Evolutionary conservation across 306 rosid genomes (phyloP).

Genomic region (Phaseolus lunatus): DNA sequence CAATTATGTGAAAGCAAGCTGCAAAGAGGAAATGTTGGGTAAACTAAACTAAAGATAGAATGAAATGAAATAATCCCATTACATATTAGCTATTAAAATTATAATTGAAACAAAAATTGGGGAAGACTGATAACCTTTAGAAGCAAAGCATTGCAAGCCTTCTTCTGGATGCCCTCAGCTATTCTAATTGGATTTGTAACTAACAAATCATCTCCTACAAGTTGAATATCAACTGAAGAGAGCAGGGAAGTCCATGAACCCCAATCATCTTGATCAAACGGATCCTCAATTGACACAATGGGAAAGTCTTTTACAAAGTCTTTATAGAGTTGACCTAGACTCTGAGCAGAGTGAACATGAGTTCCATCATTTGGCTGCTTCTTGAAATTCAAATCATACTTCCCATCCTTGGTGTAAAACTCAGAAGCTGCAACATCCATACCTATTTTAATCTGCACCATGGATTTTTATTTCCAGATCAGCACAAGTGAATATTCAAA

Average conservation of each 20-base stretch:
- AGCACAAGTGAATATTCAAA: conserved; percentile 29
- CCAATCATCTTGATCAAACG: conserved; percentile 99
- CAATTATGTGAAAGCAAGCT: conserved; percentile 22
- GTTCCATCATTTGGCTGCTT: conserved; percentile 93
- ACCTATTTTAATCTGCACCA: conserved; percentile 92
- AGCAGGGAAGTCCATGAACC: conserved; percentile 86
- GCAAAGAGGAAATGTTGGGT: background rate
- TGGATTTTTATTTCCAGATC: conserved; percentile 32
- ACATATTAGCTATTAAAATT: conserved; percentile 7
- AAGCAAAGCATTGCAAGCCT: conserved; percentile 95
- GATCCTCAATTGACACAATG: conserved; percentile 97
- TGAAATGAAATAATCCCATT: conserved; percentile 1
- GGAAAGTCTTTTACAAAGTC: conserved; percentile 90
- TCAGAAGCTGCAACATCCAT: conserved; percentile 99
- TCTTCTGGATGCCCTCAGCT: conserved; percentile 82
- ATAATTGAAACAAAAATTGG: conserved; percentile 1
- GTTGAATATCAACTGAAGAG: conserved; percentile 91
- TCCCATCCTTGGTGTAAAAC: conserved; percentile 82
- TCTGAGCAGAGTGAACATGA: conserved; percentile 78
- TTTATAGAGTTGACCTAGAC: conserved; percentile 78
- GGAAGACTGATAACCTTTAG: conserved; percentile 67
- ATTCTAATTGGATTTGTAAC: conserved; percentile 97
- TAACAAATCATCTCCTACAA: conserved; percentile 96
- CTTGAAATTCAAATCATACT: conserved; percentile 90
- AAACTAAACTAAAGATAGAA: conserved; percentile 17